A percentile compares a stretch with the other conserved stretches of the same genome.
Evolutionary conservation across 2,329 filamentous ascomycete species (phyloP).

Genomic region (Trichocomaceae sp.): DNA sequence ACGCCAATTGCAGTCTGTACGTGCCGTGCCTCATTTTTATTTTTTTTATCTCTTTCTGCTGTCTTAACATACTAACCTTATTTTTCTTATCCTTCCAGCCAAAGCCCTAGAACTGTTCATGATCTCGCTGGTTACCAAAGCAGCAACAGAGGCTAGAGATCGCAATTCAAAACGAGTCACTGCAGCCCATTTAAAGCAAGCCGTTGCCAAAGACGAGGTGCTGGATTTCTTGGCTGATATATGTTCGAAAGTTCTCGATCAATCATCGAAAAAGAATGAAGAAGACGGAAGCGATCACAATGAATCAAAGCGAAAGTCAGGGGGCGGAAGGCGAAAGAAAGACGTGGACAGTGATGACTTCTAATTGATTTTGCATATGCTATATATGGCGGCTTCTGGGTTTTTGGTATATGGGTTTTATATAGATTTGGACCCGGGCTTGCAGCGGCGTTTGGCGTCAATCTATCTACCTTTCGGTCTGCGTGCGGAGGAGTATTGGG

Average conservation of each 20-base stretch:
- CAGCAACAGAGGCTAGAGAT: slow-evolving; percentile 72
- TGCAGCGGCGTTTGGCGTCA: not conserved
- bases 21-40: slow-evolving; percentile 22
- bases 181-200: slow-evolving; percentile 83
- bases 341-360: slow-evolving; percentile 32
- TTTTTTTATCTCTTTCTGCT: not conserved
- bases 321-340: slow-evolving; percentile 40
- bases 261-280: slow-evolving; percentile 43
- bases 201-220: slow-evolving; percentile 79
- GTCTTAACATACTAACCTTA: not conserved
- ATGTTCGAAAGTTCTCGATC: slow-evolving; percentile 72
- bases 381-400: not conserved
- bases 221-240: slow-evolving; percentile 93
- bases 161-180: slow-evolving; percentile 86
- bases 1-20: slow-evolving; percentile 84
- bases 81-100: slow-evolving; percentile 43
- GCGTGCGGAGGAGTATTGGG: not conserved
- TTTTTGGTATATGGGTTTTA: not conserved
- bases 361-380: not conserved
- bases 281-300: slow-evolving; percentile 29
- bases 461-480: not conserved
- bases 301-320: slow-evolving; percentile 41
- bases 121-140: slow-evolving; percentile 85
- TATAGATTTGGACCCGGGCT: not conserved
- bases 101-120: slow-evolving; percentile 97